Conservation (phyloP, 2,329 filamentous ascomycete species). For the Mycosphaerelloides madeirae region DNA sequence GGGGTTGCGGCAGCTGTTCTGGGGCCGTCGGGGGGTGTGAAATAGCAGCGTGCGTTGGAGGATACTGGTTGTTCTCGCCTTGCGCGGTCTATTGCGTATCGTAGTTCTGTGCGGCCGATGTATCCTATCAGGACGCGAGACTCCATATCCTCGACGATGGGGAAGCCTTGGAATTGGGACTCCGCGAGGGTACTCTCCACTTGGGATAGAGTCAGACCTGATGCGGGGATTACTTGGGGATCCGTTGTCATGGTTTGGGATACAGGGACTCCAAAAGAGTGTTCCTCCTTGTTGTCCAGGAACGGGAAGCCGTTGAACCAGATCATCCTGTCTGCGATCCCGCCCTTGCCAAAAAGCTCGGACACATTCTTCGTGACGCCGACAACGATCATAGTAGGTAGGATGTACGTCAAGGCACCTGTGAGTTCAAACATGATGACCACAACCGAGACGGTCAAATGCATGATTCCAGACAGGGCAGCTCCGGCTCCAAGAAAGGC, state of each 20-base stretch:
- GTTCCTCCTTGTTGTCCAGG: conserved; percentile 94
- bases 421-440: conserved; percentile 99
- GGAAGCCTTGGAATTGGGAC: conserved; percentile 87
- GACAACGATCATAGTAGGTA: conserved; percentile 98
- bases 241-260: conserved; percentile 75
- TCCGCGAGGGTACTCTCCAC: conserved; percentile 71
- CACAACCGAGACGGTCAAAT: conserved; percentile 91
- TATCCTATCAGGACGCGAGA: conserved; percentile 78
- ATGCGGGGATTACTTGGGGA: conserved; percentile 67
- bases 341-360: conserved; percentile 87
- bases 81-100: conserved; percentile 80
- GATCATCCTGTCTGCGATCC: conserved; percentile 97
- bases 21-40: conserved; percentile 46
- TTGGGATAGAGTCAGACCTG: conserved; percentile 68
- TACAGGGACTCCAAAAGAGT: conserved; percentile 91
- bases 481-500: conserved; percentile 91
- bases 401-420: conserved; percentile 91
- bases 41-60: conserved; percentile 67
- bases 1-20: conserved; percentile 28
- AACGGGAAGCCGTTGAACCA: conserved; percentile 98
- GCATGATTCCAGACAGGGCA: conserved; percentile 93
- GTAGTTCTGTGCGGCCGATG: conserved; percentile 85
- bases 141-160: conserved; percentile 71
- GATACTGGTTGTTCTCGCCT: conserved; percentile 64
- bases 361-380: conserved; percentile 92